Conservation (phyloP, 106 monocot genomes). For the Narthecium ossifragum region DNA sequence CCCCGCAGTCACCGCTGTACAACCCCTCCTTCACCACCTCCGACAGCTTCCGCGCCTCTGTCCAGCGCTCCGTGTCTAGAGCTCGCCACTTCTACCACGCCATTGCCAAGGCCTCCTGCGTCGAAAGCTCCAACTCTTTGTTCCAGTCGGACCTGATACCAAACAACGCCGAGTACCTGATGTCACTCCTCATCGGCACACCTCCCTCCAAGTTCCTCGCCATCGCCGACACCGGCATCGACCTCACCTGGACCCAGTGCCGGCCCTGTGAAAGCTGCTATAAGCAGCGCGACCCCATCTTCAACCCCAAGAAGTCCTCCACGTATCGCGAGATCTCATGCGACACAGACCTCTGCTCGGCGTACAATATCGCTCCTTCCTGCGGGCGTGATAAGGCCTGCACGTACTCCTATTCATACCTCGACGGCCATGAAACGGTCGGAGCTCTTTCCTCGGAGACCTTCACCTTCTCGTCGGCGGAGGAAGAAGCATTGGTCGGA, state of each 20-base stretch:
- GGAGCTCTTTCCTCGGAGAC: no score
- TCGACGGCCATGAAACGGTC: no score
- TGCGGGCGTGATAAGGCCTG: neutral
- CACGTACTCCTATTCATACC: neutral
- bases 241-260: no score
- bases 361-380: neutral
- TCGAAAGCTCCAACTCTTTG: neutral
- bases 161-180: neutral
- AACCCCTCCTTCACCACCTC: no score
- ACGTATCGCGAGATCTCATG: neutral
- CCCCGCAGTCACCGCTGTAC: no score
- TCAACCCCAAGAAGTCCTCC: neutral
- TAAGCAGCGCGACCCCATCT: neutral
- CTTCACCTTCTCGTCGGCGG: no score
- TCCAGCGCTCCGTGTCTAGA: no score
- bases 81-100: no score
- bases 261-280: neutral
- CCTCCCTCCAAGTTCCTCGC: neutral
- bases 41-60: no score
- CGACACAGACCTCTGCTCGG: neutral
- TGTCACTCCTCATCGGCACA: neutral
- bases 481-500: no score
- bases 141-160: neutral
- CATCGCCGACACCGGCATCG: slow-evolving; percentile 2
- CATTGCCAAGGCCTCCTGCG: no score